Percentiles rank a stretch among this genome's conserved stretches.
phyloP scores from a whole-genome alignment of 495 filamentous ascomycete genomes.

The Penicillium longicatenatum region DNA sequence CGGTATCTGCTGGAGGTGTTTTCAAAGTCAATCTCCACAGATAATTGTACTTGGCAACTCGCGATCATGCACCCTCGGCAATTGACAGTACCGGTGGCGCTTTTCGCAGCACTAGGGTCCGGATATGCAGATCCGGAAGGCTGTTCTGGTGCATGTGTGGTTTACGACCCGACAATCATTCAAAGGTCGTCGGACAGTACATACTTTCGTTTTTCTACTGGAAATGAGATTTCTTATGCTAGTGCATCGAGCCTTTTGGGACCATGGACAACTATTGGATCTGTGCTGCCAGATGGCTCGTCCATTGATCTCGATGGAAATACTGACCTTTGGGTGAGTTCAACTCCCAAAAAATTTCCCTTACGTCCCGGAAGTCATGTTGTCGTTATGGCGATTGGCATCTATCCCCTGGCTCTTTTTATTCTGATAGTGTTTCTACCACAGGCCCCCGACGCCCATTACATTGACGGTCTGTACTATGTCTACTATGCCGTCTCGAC shows the following conservation, averaged over 20 bases:
- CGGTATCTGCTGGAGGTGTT: too few relatives aligned
- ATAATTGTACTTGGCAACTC: background rate
- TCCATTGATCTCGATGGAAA: conserved; percentile 63
- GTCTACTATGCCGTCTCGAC: conserved; percentile 71
- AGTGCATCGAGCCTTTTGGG: conserved; percentile 61
- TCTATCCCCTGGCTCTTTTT: background rate
- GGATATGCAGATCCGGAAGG: conserved; percentile 56
- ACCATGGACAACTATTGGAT: conserved; percentile 66
- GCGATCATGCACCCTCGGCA: conserved; percentile 11
- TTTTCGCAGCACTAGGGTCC: conserved; percentile 32
- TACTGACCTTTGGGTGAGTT: conserved; percentile 63
- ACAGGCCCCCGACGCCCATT: conserved; percentile 66
- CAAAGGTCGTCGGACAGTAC: conserved; percentile 60
- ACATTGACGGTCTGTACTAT: conserved; percentile 61
- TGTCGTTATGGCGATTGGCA: background rate
- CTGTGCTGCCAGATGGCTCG: conserved; percentile 58
- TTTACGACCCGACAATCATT: conserved; percentile 68
- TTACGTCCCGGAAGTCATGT: background rate
- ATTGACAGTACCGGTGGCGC: conserved; percentile 1
- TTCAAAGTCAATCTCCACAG: background rate
- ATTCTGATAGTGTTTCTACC: background rate
- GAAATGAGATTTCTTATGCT: conserved; percentile 63
- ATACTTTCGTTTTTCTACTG: conserved; percentile 77
- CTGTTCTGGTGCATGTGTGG: conserved; percentile 61
- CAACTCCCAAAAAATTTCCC: background rate